phyloP scores from a whole-genome alignment of 768 basidiomycete genomes.

The Cystobasidium tubakii region DNA sequence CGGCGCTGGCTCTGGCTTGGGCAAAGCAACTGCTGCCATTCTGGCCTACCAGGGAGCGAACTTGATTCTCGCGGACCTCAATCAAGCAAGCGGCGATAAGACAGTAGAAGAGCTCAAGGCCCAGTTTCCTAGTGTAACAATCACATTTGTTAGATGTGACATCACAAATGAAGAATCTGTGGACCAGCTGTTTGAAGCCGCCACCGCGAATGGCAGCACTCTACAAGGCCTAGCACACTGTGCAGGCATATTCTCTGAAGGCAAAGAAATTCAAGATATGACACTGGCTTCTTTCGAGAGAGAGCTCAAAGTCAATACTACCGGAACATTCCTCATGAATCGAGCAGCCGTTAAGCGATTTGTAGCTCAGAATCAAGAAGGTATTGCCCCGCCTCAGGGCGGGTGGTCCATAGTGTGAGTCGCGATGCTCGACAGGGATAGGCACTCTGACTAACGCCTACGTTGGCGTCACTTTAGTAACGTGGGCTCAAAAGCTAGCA shows the following conservation, averaged over 20 bases:
- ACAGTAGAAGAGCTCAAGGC: constrained; percentile 20
- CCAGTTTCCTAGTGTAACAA: background rate
- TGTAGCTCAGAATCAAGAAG: constrained; percentile 18
- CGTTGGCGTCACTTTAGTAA: background rate
- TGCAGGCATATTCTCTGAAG: constrained; percentile 33
- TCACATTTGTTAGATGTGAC: constrained; percentile 22
- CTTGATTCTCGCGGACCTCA: constrained; percentile 29
- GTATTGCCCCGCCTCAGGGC: constrained; percentile 22
- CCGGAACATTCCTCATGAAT: constrained; percentile 36
- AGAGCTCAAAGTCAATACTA: constrained; percentile 35
- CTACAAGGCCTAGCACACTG: constrained; percentile 34
- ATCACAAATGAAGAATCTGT: constrained; percentile 31
- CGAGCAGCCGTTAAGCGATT: constrained; percentile 18
- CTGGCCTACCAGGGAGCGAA: constrained; percentile 30
- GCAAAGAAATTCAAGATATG: constrained; percentile 28
- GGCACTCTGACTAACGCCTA: background rate
- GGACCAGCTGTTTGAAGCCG: constrained; percentile 1
- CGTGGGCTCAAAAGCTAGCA: constrained; percentile 36
- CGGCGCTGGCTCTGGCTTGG: constrained; percentile 34
- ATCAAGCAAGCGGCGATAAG: background rate
- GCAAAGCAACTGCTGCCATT: constrained; percentile 24
- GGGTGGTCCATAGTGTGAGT: constrained; percentile 35
- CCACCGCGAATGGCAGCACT: background rate
- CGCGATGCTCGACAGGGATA: no score
- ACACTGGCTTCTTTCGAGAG: constrained; percentile 27